phyloP scores from a whole-genome alignment of 495 filamentous ascomycete genomes.

The Xylaria sp. region DNA sequence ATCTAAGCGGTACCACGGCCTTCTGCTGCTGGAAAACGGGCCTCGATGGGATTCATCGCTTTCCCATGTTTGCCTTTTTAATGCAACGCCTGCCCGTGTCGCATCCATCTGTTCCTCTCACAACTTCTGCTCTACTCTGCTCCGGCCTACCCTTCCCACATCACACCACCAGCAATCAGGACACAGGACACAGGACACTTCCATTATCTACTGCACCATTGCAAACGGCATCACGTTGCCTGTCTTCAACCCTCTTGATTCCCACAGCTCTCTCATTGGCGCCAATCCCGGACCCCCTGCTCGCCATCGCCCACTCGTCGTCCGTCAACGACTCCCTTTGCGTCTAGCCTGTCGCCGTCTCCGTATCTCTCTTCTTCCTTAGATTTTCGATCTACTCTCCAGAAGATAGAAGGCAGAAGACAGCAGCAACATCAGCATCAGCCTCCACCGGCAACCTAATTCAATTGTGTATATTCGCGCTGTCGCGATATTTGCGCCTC shows the following conservation, averaged over 20 bases:
- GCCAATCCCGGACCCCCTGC: background rate
- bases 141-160: constrained; percentile 23
- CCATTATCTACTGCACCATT: background rate
- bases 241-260: background rate
- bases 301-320: background rate
- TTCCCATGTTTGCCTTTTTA: constrained; percentile 46
- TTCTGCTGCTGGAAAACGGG: constrained; percentile 34
- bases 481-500: background rate
- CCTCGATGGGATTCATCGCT: constrained; percentile 43
- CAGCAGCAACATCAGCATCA: background rate
- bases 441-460: background rate
- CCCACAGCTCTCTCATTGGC: background rate
- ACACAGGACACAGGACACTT: background rate
- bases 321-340: background rate
- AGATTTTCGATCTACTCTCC: background rate
- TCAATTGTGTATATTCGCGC: background rate
- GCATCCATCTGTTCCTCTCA: constrained; percentile 34
- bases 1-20: constrained; percentile 23
- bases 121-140: constrained; percentile 28
- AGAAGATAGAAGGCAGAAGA: too few relatives aligned
- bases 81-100: constrained; percentile 34
- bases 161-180: constrained; percentile 18
- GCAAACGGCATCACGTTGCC: background rate
- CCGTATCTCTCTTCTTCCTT: background rate
- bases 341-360: background rate